Evolutionary conservation across 2,329 filamentous ascomycete species (phyloP).

Genomic region (Verticillium longisporum): DNA sequence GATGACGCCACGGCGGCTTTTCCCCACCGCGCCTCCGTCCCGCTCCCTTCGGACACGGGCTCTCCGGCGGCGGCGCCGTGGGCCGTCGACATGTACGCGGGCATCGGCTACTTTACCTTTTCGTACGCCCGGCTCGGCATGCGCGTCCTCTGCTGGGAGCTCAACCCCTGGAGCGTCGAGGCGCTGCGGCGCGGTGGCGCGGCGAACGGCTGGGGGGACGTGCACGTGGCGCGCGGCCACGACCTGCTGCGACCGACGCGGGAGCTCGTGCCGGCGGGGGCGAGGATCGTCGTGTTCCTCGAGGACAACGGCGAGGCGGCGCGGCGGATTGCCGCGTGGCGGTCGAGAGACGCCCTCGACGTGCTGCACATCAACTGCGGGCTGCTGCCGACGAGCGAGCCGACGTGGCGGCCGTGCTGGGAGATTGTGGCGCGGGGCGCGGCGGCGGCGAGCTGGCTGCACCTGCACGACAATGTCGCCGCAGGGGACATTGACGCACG

Average conservation of each 20-base stretch:
- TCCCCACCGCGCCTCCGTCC: background rate
- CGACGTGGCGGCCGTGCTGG: slow-evolving; percentile 46
- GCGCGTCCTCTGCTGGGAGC: slow-evolving; percentile 77
- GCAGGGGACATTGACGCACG: slow-evolving; percentile 42
- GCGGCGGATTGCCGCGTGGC: slow-evolving; percentile 28
- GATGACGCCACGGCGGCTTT: slow-evolving; percentile 4
- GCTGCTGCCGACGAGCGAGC: slow-evolving; percentile 50
- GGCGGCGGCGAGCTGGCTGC: slow-evolving; percentile 44
- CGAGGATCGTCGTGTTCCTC: slow-evolving; percentile 59
- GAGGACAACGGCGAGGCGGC: slow-evolving; percentile 58
- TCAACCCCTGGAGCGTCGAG: slow-evolving; percentile 85
- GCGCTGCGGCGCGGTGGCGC: slow-evolving; percentile 69
- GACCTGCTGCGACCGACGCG: slow-evolving; percentile 31
- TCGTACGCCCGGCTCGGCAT: slow-evolving; percentile 69
- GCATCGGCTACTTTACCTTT: slow-evolving; percentile 92
- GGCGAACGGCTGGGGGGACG: slow-evolving; percentile 56
- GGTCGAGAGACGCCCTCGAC: slow-evolving; percentile 19
- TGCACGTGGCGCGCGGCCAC: slow-evolving; percentile 41
- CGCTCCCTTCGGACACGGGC: background rate
- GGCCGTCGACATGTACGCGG: slow-evolving; percentile 80
- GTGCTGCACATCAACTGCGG: slow-evolving; percentile 59
- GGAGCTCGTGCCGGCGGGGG: slow-evolving; percentile 31
- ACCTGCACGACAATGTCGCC: slow-evolving; percentile 61
- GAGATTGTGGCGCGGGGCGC: slow-evolving; percentile 27
- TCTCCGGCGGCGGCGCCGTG: slow-evolving; percentile 26